A percentile compares a stretch with the other conserved stretches of the same genome.
These are phyloP conservation scores for Fagus sylvatica DNA, from an alignment of 306 rosid species.

Conservation along the genomic window DNA sequence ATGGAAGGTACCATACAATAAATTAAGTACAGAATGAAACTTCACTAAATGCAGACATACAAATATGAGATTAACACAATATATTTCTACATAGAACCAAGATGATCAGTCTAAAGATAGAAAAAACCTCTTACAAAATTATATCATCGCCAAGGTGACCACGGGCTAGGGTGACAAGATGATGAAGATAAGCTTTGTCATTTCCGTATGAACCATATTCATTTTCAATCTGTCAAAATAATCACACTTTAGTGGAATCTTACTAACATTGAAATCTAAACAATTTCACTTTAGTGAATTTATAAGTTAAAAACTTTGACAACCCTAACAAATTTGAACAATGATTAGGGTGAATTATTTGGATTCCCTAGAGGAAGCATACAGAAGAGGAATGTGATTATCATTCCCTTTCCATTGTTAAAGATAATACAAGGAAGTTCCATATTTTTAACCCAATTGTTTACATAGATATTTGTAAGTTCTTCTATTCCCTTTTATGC, in stretches of 20 bases:
- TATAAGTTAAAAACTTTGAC: background rate
- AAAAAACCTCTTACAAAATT: conserved; percentile 67
- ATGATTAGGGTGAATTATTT: background rate
- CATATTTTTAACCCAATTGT: background rate
- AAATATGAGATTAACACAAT: background rate
- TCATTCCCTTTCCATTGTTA: background rate
- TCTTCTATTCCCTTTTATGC: background rate
- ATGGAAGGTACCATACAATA: background rate
- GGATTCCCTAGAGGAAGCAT: background rate
- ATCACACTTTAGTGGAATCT: conserved; percentile 16
- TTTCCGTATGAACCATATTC: conserved; percentile 89
- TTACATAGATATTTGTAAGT: background rate
- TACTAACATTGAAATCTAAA: background rate
- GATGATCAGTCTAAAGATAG: conserved; percentile 23
- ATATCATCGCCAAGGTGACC: conserved; percentile 71
- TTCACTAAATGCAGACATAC: background rate
- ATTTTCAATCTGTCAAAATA: conserved; percentile 80
- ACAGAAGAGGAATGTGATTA: background rate
- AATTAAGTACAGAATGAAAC: background rate
- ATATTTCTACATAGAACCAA: conserved; percentile 12
- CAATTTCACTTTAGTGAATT: background rate
- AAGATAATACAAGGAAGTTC: background rate
- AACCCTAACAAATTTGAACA: background rate
- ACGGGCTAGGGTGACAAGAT: conserved; percentile 66
- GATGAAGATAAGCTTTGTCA: conserved; percentile 80